phyloP scores from a whole-genome alignment of 1,284 basidiomycete genomes.

The Mycosarcoma mackinlayi region DNA sequence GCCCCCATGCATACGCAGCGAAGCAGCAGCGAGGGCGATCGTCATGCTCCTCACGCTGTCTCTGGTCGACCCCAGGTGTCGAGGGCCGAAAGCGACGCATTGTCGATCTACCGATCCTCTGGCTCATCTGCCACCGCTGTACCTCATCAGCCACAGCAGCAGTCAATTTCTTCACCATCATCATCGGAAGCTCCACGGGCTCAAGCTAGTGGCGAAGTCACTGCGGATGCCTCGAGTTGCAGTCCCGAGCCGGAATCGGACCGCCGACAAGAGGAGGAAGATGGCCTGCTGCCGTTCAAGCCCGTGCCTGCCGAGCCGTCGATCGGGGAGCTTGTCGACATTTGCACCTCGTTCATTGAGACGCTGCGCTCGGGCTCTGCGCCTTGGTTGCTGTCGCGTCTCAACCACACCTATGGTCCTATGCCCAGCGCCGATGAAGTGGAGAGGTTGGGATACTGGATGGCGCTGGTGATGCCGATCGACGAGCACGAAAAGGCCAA shows the following conservation, averaged over 20 bases:
- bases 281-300: constrained; percentile 28
- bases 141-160: constrained; percentile 3
- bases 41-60: not conserved
- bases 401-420: constrained; percentile 72
- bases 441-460: constrained; percentile 73
- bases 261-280: constrained; percentile 6
- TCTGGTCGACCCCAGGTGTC: constrained; percentile 22
- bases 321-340: constrained; percentile 79
- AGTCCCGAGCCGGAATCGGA: not conserved
- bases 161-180: no score
- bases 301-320: constrained; percentile 68
- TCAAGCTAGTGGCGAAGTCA: constrained; percentile 4
- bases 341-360: constrained; percentile 82
- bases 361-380: constrained; percentile 83
- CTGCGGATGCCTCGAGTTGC: not conserved
- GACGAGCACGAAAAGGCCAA: constrained; percentile 93
- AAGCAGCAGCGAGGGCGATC: not conserved
- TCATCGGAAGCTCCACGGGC: not conserved
- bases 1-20: constrained; percentile 8
- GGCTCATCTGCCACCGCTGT: not conserved
- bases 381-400: constrained; percentile 88
- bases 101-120: constrained; percentile 31
- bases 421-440: constrained; percentile 58
- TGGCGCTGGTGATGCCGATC: constrained; percentile 89
- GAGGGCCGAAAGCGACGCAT: constrained; percentile 22